A percentile compares a stretch with the other conserved stretches of the same genome.
Evolutionary conservation across 495 filamentous ascomycete genomes (phyloP).

Genomic region (Cudoniella acicularis): DNA sequence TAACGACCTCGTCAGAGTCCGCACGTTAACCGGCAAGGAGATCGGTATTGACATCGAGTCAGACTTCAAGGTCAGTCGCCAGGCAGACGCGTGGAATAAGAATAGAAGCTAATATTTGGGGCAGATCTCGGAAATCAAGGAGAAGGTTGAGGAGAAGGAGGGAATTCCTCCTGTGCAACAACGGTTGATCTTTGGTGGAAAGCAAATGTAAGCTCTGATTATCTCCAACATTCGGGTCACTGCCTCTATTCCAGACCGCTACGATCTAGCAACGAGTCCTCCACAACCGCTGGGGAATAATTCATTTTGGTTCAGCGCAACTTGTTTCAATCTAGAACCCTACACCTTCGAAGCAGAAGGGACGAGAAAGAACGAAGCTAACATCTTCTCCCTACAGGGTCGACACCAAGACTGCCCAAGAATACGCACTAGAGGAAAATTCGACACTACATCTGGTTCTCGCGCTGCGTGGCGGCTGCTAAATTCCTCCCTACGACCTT

Average conservation of each 20-base stretch:
- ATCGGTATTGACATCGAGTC: conserved; percentile 96
- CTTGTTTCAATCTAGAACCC: too few species aligned
- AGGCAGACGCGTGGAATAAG: not conserved
- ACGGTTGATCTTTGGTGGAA: conserved; percentile 91
- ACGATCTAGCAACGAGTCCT: too few species aligned
- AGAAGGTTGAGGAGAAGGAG: conserved; percentile 97
- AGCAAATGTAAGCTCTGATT: conserved; percentile 98
- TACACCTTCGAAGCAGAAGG: not conserved
- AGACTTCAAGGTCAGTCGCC: conserved; percentile 73
- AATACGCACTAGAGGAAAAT: conserved; percentile 88
- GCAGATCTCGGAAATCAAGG: conserved; percentile 92
- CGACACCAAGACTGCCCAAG: conserved; percentile 82
- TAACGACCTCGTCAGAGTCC: conserved; percentile 59
- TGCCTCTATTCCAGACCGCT: too few species aligned
- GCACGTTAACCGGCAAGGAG: conserved; percentile 96
- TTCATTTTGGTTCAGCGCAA: too few species aligned
- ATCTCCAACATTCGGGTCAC: too few species aligned
- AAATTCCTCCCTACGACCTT: not conserved
- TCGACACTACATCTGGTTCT: conserved; percentile 93
- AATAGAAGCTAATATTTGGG: not conserved
- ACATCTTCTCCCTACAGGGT: conserved; percentile 52
- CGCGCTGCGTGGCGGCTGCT: conserved; percentile 74
- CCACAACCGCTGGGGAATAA: too few species aligned
- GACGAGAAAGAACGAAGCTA: conserved; percentile 12
- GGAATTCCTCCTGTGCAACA: conserved; percentile 97